These are phyloP conservation scores for Tolypocladium endophyticum DNA, from an alignment of 2,329 filamentous ascomycete genomes.

Conservation along the genomic window DNA sequence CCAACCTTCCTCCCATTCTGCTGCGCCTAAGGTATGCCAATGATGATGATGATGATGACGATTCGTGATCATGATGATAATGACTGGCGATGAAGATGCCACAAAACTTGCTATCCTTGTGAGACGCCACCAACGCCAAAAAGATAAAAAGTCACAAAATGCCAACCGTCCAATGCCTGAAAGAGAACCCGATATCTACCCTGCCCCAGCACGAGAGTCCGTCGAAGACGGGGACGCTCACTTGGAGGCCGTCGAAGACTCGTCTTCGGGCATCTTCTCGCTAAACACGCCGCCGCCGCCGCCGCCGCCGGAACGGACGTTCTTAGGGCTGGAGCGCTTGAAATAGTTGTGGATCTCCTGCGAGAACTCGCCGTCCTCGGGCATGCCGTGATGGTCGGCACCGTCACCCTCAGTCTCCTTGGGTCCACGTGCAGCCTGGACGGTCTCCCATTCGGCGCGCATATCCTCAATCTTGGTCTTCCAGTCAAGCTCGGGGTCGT, in stretches of 20 bases:
- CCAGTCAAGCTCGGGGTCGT: slow-evolving; percentile 75
- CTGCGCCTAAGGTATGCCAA: background rate
- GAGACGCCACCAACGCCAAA: background rate
- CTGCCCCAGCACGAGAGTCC: background rate
- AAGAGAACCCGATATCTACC: background rate
- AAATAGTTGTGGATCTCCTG: slow-evolving; percentile 46
- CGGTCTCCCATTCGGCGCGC: slow-evolving; percentile 49
- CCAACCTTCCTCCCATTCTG: background rate
- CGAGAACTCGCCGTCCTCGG: slow-evolving; percentile 39
- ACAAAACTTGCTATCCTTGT: background rate
- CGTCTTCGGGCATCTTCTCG: slow-evolving; percentile 15
- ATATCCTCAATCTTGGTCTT: slow-evolving; percentile 79
- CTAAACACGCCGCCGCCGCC: slow-evolving; percentile 9
- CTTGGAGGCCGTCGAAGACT: slow-evolving; percentile 4
- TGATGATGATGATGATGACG: background rate
- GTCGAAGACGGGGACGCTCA: background rate
- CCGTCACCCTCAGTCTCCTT: slow-evolving; percentile 34
- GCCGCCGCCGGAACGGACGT: slow-evolving; percentile 2
- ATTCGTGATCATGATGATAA: background rate
- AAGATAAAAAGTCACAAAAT: background rate
- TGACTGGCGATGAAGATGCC: background rate
- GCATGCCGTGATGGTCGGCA: slow-evolving; percentile 20
- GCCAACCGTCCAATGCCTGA: background rate
- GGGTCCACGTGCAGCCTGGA: slow-evolving; percentile 33
- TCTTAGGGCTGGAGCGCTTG: slow-evolving; percentile 26